These are phyloP conservation scores for Prunus fruticosa DNA, from an alignment of 306 rosid genomes.

Conservation along the genomic window DNA sequence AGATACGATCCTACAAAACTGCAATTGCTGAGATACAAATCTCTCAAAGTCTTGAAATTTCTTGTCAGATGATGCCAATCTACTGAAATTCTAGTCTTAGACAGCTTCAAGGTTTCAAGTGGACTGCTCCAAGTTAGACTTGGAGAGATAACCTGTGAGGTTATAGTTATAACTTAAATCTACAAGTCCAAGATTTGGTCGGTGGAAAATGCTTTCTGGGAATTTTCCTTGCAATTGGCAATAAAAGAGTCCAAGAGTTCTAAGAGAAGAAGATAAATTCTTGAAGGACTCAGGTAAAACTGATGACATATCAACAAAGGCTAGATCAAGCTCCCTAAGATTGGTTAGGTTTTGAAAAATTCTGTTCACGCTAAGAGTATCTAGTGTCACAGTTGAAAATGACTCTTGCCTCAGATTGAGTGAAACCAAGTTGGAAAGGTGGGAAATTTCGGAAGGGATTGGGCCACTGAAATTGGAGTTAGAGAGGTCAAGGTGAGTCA, in stretches of 20 bases:
- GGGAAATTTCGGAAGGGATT: too few relatives aligned
- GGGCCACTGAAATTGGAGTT: too few relatives aligned
- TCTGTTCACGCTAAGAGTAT: accelerated
- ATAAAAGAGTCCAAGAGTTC: accelerated
- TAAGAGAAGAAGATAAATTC: neutral
- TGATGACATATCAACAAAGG: neutral
- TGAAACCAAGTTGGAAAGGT: too few relatives aligned
- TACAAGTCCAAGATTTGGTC: neutral
- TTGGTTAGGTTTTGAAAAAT: too few relatives aligned
- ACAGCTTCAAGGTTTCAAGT: accelerated
- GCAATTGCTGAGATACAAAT: neutral
- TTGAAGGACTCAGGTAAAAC: neutral
- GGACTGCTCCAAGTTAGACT: too few relatives aligned
- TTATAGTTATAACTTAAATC: accelerated
- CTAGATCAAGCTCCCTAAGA: accelerated
- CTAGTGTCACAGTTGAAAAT: accelerated
- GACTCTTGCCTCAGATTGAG: too few relatives aligned
- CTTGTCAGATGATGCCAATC: too few relatives aligned
- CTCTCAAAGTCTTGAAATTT: neutral
- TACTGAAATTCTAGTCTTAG: accelerated
- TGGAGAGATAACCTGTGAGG: neutral
- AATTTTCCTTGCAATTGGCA: neutral
- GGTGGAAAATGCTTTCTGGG: neutral
- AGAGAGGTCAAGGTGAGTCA: too few relatives aligned
- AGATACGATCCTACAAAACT: neutral